These are phyloP conservation scores for Paramecium primaurelia DNA, from an alignment of 73 alveolate species.

Conservation along the genomic window DNA sequence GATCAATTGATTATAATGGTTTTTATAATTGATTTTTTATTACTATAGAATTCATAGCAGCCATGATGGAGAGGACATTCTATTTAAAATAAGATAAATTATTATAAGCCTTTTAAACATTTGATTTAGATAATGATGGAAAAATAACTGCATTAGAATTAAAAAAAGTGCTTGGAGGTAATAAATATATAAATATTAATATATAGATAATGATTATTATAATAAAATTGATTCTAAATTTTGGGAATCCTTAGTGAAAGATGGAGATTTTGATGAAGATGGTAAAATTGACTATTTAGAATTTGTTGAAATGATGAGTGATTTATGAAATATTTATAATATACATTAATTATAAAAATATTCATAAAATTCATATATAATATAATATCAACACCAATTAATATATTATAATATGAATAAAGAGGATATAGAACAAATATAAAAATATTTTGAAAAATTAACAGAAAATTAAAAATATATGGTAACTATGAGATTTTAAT, in stretches of 20 bases:
- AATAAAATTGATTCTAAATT: background rate
- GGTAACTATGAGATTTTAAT: conserved; percentile 77
- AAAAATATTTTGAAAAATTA: too few species aligned
- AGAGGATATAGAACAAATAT: too few species aligned
- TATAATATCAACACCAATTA: background rate
- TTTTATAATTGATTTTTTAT: background rate
- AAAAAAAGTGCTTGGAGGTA: conserved; percentile 45
- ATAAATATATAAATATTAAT: background rate
- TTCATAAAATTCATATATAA: background rate
- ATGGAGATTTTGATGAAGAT: background rate
- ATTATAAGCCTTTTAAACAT: conserved; percentile 50
- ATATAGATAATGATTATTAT: background rate
- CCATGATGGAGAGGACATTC: conserved; percentile 46
- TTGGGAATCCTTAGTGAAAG: background rate
- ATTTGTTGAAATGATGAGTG: conserved; percentile 8
- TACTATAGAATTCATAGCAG: conserved; percentile 52
- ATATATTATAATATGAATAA: too few species aligned
- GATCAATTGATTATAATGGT: conserved; percentile 53
- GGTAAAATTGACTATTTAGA: background rate
- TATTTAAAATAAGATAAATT: conserved; percentile 50
- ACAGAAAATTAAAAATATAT: too few species aligned
- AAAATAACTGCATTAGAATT: conserved; percentile 45
- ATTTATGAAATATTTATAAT: background rate
- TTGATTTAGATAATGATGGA: conserved; percentile 62
- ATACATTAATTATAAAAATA: background rate